phyloP scores from a whole-genome alignment of 176 grass and related monocot genomes.

The Phoenix dactylifera region DNA sequence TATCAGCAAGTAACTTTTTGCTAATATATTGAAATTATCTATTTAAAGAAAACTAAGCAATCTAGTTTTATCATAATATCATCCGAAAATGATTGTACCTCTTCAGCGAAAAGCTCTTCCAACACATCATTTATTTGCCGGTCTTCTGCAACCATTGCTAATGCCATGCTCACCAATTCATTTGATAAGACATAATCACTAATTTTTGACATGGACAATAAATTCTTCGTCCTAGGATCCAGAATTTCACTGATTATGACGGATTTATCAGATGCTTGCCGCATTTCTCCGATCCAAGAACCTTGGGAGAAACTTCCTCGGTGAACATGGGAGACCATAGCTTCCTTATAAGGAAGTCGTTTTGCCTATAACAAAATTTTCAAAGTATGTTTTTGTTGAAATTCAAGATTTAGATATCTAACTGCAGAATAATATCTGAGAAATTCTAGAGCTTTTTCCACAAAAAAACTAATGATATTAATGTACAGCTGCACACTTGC shows the following conservation, averaged over 20 bases:
- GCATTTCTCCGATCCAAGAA: slow-evolving; percentile 90
- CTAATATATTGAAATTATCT: too few relatives aligned
- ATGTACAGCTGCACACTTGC: too few relatives aligned
- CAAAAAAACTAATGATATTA: too few relatives aligned
- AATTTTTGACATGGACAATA: slow-evolving; percentile 60
- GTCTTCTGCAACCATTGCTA: slow-evolving; percentile 76
- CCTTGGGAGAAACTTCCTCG: slow-evolving; percentile 50
- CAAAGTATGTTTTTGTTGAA: not conserved
- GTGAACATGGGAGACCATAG: slow-evolving; percentile 24
- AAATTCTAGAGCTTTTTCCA: too few relatives aligned
- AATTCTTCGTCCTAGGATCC: slow-evolving; percentile 73
- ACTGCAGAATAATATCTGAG: too few relatives aligned
- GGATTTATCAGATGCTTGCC: slow-evolving; percentile 64
- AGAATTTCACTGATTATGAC: slow-evolving; percentile 80
- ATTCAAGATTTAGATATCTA: too few relatives aligned
- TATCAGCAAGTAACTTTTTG: not conserved
- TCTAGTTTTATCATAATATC: too few relatives aligned
- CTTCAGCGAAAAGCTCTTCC: slow-evolving; percentile 65
- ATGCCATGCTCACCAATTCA: slow-evolving; percentile 76
- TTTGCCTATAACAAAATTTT: slow-evolving; percentile 37
- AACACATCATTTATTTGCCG: slow-evolving; percentile 69
- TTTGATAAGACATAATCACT: slow-evolving; percentile 80
- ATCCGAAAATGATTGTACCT: slow-evolving; percentile 26
- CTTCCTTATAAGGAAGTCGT: slow-evolving; percentile 39
- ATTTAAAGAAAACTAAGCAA: too few relatives aligned